Evolutionary conservation across 768 basidiomycete species (phyloP), one percentile per base, ranked within the genome.

Genomic region (Galerina sulciceps): DNA sequence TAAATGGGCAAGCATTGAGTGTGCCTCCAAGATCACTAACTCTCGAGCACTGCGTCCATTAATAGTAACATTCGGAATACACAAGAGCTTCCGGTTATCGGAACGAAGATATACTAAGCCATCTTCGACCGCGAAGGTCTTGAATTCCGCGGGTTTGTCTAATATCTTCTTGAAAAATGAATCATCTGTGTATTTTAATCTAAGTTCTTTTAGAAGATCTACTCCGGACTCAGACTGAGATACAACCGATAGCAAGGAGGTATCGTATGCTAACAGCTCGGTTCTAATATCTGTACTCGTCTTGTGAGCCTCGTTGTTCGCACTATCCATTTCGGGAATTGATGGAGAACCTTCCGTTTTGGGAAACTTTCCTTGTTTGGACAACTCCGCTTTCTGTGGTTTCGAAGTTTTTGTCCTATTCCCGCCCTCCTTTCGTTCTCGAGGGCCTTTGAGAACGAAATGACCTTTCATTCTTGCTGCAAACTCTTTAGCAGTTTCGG

Each of bases 1-100:
- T 0, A 80, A 53, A 47, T 80, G 79, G 0, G 77, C 79, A 1
- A 80, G 50, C 0, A 80, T 6, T 0, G 73, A 76, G 37, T 80
- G 79, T 0, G 75, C 76, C 31, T 79, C 74, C 0, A 58, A 58
- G 0, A 80, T 77, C 0, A 80, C n/a, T 0, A 72, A 61, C 52
- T 79, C 78, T 0, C 69, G 37, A 1, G 68, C 44, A 0, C 51
- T 65, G 6, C 66, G n/a, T 4, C 64, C 65, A 0, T 65, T 53
- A 6, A 69, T 49, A 11, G 51, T 37, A 0, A 69, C 31, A 5
- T 72, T 63, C 0, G 71, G 72, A 1, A 73, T 66, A n/a, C 69
- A 70, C 10, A 70, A 53, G 0, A 67, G n/a, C 14, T 51, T 18
- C 5, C 15, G 23, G 10, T 53, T 55, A 3, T 61, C 40, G 6